These are phyloP conservation scores for Eustoma russellianum DNA, from an alignment of 257 asterid species.

Conservation along the genomic window DNA sequence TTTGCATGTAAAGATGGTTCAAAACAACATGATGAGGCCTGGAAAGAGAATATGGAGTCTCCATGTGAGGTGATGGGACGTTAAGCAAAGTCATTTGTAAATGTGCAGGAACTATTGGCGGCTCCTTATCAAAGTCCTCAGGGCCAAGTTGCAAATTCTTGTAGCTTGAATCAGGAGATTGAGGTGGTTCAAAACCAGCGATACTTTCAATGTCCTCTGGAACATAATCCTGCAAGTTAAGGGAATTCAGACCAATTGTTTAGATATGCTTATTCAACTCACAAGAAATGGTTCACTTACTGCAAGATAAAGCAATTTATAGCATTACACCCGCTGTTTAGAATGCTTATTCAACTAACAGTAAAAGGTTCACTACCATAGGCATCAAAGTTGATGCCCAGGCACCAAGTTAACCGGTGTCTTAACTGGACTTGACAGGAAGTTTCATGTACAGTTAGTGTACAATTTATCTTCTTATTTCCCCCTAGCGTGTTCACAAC, in stretches of 20 bases:
- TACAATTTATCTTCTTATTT: too few relatives aligned
- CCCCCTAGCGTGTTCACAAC: too few relatives aligned
- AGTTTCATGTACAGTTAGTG: too few relatives aligned
- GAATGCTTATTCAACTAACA: too few relatives aligned
- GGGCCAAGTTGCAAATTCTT: slow-evolving; percentile 49
- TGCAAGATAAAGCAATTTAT: not conserved
- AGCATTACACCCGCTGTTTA: too few relatives aligned
- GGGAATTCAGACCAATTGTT: too few relatives aligned
- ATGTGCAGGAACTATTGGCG: slow-evolving; percentile 88
- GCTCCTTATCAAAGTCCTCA: slow-evolving; percentile 88
- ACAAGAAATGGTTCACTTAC: not conserved
- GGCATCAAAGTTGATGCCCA: too few relatives aligned
- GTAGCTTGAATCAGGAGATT: slow-evolving; percentile 93
- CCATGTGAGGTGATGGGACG: slow-evolving; percentile 71
- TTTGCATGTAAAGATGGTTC: slow-evolving; percentile 99
- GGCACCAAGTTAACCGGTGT: too few relatives aligned
- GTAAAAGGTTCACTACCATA: too few relatives aligned
- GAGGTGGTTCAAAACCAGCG: slow-evolving; percentile 91
- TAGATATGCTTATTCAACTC: not conserved
- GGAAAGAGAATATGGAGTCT: slow-evolving; percentile 74
- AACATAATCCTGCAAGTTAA: slow-evolving; percentile 67
- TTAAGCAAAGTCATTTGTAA: slow-evolving; percentile 71
- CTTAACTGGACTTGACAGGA: too few relatives aligned
- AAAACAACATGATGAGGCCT: slow-evolving; percentile 94
- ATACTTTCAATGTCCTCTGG: slow-evolving; percentile 85